Evolutionary conservation across 129 eudicot genomes (phyloP), one percentile per base, ranked within the genome.

Genomic region (Silybum marianum): DNA sequence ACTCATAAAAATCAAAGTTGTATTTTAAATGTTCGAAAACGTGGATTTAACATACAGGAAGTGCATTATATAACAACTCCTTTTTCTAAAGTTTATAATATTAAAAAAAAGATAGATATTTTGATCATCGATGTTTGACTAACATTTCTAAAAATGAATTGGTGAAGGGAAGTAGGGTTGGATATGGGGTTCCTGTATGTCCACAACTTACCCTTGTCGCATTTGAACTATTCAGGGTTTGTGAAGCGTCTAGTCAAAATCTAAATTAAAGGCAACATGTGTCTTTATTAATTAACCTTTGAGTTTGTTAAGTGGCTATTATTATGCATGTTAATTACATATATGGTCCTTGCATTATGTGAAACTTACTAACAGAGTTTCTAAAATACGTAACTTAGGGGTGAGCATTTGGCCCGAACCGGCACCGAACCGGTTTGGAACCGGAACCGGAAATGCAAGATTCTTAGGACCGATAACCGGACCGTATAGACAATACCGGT

Each of bases 181-280:
- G 54, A 72, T 1, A 38, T 36, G 76, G 74, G 76, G 62, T 72
- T 72, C 62, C 58, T 72, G 76, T 72, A n/a, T 72, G 34, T 72
- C 76, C 76, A 40, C 32, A 72, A 36, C 13, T 32, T 28, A 28
- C 30, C n/a, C 39, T 68, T 68, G 72, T 71, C 74, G 51, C 76
- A 12, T 72, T 72, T 38, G 60, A 72, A 72, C n/a, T 72, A 14
- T 36, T 40, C 19, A 72, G 24, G 7, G 62, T 72, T 72, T 40
- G 76, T 72, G 76, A 72, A 60, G 34, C n/a, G 76, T 72, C 76
- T 19, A 39, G 34, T 72, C 76, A 72, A 72, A 21, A n/a, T 72
- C 42, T 72, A 9, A 6, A 71, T 36, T n/a, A 38, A 36, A 39
- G 48, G 34, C 21, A 72, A 72, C 40, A 39, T 11, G 76, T 25